A percentile compares a stretch with the other conserved stretches of the same genome.
Evolutionary conservation across 768 basidiomycete species (phyloP).

Genomic region (Pulveroboletus ravenelii): DNA sequence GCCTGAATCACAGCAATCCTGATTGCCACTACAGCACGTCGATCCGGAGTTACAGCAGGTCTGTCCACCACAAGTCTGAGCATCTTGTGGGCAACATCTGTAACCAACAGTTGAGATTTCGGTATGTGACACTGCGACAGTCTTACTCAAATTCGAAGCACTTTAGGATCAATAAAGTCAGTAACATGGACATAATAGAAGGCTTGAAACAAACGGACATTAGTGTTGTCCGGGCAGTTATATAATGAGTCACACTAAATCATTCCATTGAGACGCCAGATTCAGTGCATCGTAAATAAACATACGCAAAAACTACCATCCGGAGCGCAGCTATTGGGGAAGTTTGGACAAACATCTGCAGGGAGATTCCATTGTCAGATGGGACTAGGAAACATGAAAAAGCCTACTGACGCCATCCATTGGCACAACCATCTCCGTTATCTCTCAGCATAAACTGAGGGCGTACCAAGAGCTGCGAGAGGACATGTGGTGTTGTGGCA

Average conservation of each 20-base stretch:
- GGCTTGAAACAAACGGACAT: conserved; percentile 8
- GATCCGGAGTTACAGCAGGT: conserved; percentile 10
- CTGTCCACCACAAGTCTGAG: conserved; percentile 12
- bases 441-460: conserved; percentile 9
- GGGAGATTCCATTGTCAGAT: background rate
- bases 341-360: conserved; percentile 19
- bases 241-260: conserved; percentile 7
- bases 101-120: background rate
- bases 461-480: conserved; percentile 11
- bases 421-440: conserved; percentile 4
- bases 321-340: conserved; percentile 13
- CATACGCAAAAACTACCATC: conserved; percentile 21
- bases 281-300: background rate
- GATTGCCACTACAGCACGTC: conserved; percentile 9
- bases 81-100: conserved; percentile 17
- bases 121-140: background rate
- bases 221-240: conserved; percentile 15
- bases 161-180: conserved; percentile 3
- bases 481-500: background rate
- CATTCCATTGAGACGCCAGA: background rate
- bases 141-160: conserved; percentile 10
- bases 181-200: background rate
- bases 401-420: conserved; percentile 12
- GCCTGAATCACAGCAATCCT: conserved; percentile 8
- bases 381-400: background rate